A percentile compares a stretch with the other conserved stretches of the same genome.
Evolutionary conservation across 805 yeast species (phyloP).

Genomic region (Suhomyces pyralidae): DNA sequence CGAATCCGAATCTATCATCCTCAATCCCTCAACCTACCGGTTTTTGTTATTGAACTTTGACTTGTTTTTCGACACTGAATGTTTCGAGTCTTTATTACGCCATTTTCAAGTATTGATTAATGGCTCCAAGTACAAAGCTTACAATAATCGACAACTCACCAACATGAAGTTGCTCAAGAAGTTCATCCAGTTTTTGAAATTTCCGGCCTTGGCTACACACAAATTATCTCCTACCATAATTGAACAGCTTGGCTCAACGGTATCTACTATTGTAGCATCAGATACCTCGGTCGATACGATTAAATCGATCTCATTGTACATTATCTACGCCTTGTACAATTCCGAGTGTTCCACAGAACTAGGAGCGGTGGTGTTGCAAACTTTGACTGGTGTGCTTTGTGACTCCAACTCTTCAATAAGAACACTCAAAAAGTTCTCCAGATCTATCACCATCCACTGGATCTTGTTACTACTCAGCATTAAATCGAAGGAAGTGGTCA

Average conservation of each 20-base stretch:
- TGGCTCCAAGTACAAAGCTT: conserved; percentile 41
- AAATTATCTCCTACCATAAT: conserved; percentile 7
- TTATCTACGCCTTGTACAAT: conserved; percentile 51
- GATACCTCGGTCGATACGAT: conserved; percentile 56
- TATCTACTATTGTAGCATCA: conserved; percentile 20
- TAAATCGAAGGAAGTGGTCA: conserved; percentile 32
- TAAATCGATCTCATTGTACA: conserved; percentile 45
- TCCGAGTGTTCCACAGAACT: conserved; percentile 34
- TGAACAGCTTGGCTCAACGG: conserved; percentile 19
- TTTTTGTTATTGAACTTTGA: conserved; percentile 53
- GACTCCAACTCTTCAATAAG: conserved; percentile 39
- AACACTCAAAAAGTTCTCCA: conserved; percentile 42
- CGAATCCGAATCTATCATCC: conserved; percentile 55
- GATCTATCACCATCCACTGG: conserved; percentile 66
- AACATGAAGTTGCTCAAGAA: conserved; percentile 49
- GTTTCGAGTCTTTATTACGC: conserved; percentile 50
- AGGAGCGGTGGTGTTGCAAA: conserved; percentile 27
- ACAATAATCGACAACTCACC: conserved; percentile 51
- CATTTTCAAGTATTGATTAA: conserved; percentile 57
- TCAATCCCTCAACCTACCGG: conserved; percentile 55
- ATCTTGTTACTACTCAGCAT: conserved; percentile 49
- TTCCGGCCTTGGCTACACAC: conserved; percentile 14
- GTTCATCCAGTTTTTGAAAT: conserved; percentile 48
- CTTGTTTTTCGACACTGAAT: conserved; percentile 58
- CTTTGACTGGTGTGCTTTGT: conserved; percentile 38